These are phyloP conservation scores for Triticum dicoccoides DNA, from an alignment of 176 grass and related monocot species.

Conservation along the genomic window DNA sequence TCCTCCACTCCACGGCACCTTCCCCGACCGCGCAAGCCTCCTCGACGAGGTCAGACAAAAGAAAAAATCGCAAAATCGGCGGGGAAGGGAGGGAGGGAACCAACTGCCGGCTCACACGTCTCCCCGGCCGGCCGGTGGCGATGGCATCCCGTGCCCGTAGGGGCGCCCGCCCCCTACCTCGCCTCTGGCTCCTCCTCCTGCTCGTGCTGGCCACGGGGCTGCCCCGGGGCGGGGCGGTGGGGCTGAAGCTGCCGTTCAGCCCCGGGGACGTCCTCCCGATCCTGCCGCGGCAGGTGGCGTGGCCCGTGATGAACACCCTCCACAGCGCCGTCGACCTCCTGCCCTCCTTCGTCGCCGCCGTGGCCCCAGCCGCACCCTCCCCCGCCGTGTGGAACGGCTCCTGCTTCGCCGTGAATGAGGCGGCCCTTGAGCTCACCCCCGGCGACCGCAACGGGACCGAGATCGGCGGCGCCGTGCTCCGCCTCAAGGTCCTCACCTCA, in stretches of 20 bases:
- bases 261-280: slow-evolving; percentile 79
- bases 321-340: slow-evolving; percentile 94
- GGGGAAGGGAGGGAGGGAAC: background rate
- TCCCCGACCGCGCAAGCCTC: slow-evolving; percentile 14
- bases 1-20: slow-evolving; percentile 4
- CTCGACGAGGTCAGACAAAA: background rate
- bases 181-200: slow-evolving; percentile 9
- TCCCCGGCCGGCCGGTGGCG: background rate
- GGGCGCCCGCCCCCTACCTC: background rate
- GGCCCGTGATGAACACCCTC: slow-evolving; percentile 81
- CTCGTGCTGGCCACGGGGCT: slow-evolving; percentile 6
- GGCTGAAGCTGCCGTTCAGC: slow-evolving; percentile 64
- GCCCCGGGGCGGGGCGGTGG: slow-evolving; percentile 32
- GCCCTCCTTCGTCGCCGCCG: slow-evolving; percentile 75
- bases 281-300: slow-evolving; percentile 78
- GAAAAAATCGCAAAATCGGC: background rate
- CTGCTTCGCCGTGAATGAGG: slow-evolving; percentile 86
- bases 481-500: slow-evolving; percentile 49
- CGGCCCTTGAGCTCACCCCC: slow-evolving; percentile 58
- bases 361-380: slow-evolving; percentile 39
- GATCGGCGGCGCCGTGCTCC: slow-evolving; percentile 57
- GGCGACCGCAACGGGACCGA: slow-evolving; percentile 54
- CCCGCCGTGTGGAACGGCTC: slow-evolving; percentile 56
- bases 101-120: background rate
- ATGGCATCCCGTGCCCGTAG: slow-evolving; percentile 3